Evolutionary conservation across 2,329 filamentous ascomycete genomes (phyloP).

Genomic region (Fusarium beomiforme): DNA sequence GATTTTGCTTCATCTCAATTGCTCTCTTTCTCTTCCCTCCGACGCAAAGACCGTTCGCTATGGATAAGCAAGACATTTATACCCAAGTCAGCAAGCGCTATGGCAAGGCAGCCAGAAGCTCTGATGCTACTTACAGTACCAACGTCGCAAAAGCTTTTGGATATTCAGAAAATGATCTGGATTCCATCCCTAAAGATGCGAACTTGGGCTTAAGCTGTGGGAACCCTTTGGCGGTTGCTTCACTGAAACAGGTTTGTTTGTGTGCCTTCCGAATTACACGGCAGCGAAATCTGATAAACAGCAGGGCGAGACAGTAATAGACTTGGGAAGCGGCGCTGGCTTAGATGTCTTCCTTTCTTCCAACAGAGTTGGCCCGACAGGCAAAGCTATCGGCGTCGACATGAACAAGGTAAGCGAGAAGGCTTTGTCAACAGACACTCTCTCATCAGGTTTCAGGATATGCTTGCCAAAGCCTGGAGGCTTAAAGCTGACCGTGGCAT

Average conservation of each 20-base stretch:
- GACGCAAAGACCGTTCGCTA: rapidly evolving
- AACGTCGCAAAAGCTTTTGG: constrained; percentile 8
- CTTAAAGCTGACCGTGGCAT: neutral
- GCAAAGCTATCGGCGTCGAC: neutral
- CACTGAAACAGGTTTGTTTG: neutral
- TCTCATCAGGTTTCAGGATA: neutral
- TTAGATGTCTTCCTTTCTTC: neutral
- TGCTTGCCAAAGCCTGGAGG: neutral
- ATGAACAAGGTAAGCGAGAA: neutral
- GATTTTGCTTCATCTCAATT: neutral
- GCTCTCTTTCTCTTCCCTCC: no score
- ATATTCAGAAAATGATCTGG: constrained; percentile 3
- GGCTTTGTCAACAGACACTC: no score
- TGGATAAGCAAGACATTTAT: neutral
- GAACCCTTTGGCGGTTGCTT: neutral
- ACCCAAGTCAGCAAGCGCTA: neutral
- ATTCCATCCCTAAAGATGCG: neutral
- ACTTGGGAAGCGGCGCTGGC: constrained; percentile 7
- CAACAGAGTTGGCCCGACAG: neutral
- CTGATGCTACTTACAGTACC: neutral
- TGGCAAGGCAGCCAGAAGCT: neutral
- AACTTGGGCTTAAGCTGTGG: constrained; percentile 4
- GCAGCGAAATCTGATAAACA: rapidly evolving
- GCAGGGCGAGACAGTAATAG: neutral
- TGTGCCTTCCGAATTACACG: rapidly evolving